phyloP scores from a whole-genome alignment of 179 eudicot genomes.

The Silene noctiflora region DNA sequence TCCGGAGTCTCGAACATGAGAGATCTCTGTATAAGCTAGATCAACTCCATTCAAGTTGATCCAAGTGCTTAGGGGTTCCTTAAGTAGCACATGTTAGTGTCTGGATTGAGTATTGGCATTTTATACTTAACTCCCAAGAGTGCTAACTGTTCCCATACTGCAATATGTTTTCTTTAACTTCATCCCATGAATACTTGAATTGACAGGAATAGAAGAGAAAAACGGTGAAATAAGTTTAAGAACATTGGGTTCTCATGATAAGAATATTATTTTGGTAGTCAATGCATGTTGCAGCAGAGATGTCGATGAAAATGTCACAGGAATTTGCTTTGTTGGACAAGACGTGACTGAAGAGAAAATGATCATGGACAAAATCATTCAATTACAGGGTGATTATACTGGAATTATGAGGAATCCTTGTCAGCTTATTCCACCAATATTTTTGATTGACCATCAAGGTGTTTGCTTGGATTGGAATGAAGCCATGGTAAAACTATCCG shows the following conservation, averaged over 20 bases:
- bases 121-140: background rate
- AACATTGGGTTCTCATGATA: slow-evolving; percentile 44
- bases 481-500: slow-evolving; percentile 68
- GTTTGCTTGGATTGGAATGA: slow-evolving; percentile 77
- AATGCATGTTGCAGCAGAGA: slow-evolving; percentile 83
- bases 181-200: slow-evolving; percentile 4
- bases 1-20: background rate
- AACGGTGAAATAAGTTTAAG: slow-evolving; percentile 56
- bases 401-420: slow-evolving; percentile 62
- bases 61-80: background rate
- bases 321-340: slow-evolving; percentile 76
- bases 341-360: slow-evolving; percentile 64
- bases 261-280: slow-evolving; percentile 48
- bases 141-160: background rate
- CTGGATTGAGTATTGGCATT: background rate
- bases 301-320: slow-evolving; percentile 46
- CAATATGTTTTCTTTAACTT: slow-evolving; percentile 8
- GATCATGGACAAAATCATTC: slow-evolving; percentile 56
- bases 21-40: background rate
- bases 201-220: slow-evolving; percentile 73
- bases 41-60: background rate
- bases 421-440: slow-evolving; percentile 83
- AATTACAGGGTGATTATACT: slow-evolving; percentile 64
- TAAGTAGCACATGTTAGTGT: too few species aligned
- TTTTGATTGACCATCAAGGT: slow-evolving; percentile 67